Percentiles rank a stretch among this genome's conserved stretches.
These are phyloP conservation scores for Opeltia flavorubescens DNA, from an alignment of 495 filamentous ascomycete genomes.

Conservation along the genomic window DNA sequence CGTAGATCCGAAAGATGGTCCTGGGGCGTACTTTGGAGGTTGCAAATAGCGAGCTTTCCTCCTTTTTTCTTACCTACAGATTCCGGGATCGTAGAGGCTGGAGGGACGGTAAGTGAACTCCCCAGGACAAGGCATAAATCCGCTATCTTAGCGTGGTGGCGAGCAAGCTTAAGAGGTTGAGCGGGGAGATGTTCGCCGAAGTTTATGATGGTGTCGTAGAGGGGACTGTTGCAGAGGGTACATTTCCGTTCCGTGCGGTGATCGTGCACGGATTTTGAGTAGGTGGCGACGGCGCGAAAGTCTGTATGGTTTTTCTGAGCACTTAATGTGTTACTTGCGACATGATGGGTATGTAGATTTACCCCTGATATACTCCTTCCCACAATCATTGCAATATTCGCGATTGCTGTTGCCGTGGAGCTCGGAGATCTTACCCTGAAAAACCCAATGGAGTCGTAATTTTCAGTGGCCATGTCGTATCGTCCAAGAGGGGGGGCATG, in stretches of 20 bases:
- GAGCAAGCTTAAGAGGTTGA: conserved; percentile 20
- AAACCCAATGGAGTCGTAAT: too few relatives aligned
- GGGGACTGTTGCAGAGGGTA: conserved; percentile 18
- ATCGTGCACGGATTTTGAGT: conserved; percentile 27
- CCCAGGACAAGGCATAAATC: conserved; percentile 31
- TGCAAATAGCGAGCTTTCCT: conserved; percentile 27
- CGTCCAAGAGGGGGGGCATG: too few relatives aligned
- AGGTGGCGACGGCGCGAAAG: conserved; percentile 29
- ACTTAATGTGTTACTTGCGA: neutral
- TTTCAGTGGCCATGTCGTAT: too few relatives aligned
- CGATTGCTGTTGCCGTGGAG: conserved; percentile 28
- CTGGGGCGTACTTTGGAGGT: conserved; percentile 29
- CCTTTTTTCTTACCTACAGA: conserved; percentile 17
- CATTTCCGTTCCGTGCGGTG: conserved; percentile 33
- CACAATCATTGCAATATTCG: conserved; percentile 29
- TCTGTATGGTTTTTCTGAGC: conserved; percentile 19
- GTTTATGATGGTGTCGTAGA: conserved; percentile 32
- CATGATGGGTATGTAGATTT: neutral
- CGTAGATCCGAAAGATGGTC: conserved; percentile 21
- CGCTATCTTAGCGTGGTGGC: conserved; percentile 23
- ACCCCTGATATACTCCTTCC: conserved; percentile 33
- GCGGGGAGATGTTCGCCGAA: conserved; percentile 25
- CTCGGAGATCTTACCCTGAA: too few relatives aligned
- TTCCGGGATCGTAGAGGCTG: conserved; percentile 28
- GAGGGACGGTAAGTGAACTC: conserved; percentile 29